These are phyloP conservation scores for Coniferiporia weirii DNA, from an alignment of 1,284 basidiomycete genomes.

Conservation along the genomic window DNA sequence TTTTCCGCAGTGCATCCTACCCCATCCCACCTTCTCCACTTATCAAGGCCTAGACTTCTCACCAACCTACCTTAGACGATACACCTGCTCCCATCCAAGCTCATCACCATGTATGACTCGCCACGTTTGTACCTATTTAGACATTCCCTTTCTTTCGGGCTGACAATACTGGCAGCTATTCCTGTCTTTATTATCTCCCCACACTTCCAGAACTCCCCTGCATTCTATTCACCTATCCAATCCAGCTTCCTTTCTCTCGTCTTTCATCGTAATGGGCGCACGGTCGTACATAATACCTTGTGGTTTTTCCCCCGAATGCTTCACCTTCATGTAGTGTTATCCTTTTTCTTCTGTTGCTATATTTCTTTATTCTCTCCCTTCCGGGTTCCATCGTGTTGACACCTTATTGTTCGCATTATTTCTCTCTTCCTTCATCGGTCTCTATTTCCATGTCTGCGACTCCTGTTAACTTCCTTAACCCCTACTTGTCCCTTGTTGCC, in stretches of 20 bases:
- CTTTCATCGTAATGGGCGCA: background rate
- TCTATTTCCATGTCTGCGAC: too few species aligned
- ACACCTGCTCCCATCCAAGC: background rate
- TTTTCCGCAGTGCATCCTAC: slow-evolving; percentile 1
- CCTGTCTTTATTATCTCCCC: background rate
- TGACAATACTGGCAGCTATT: background rate
- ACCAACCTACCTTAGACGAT: slow-evolving; percentile 4
- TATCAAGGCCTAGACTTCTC: slow-evolving; percentile 10
- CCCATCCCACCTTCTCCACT: background rate
- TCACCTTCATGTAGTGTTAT: background rate
- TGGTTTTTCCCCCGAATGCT: background rate
- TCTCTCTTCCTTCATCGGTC: too few species aligned
- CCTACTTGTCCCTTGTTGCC: too few species aligned
- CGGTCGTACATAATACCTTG: background rate
- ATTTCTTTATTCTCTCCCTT: too few species aligned
- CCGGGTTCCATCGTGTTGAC: too few species aligned
- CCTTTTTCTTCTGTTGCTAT: too few species aligned
- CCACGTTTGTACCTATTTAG: background rate
- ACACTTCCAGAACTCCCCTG: background rate
- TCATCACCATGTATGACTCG: slow-evolving; percentile 7
- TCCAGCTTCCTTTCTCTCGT: background rate
- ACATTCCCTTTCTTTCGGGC: background rate
- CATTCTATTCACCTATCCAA: background rate
- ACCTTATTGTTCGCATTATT: too few species aligned
- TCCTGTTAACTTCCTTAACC: too few species aligned